A percentile compares a stretch with the other conserved stretches of the same genome.
Evolutionary conservation across 805 yeast genomes (phyloP).

Genomic region (Metschnikowia bowlesiae): DNA sequence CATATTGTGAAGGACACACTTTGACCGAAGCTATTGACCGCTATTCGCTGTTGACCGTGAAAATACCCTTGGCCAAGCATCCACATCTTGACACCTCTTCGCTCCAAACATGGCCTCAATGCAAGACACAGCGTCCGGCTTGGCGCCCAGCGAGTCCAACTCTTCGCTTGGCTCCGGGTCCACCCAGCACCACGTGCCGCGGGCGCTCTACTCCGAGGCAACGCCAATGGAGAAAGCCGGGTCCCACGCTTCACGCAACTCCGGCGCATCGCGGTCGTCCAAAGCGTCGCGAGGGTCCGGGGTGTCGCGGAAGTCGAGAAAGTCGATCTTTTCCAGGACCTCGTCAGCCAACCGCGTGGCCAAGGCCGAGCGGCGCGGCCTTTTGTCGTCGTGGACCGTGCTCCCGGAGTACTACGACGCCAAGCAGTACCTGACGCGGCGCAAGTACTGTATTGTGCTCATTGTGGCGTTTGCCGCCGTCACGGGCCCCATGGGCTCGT

Average conservation of each 20-base stretch:
- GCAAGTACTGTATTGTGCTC: constrained; percentile 54
- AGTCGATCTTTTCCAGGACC: neutral
- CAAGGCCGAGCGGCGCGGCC: constrained; percentile 50
- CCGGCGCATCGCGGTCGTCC: too few relatives aligned
- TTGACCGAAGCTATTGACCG: too few relatives aligned
- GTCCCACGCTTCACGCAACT: neutral
- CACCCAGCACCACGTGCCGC: neutral
- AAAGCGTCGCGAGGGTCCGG: too few relatives aligned
- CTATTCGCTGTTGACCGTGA: too few relatives aligned
- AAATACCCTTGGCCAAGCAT: too few relatives aligned
- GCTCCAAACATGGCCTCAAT: too few relatives aligned
- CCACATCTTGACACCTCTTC: too few relatives aligned
- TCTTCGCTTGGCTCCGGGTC: neutral
- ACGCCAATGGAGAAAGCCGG: neutral
- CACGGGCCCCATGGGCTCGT: constrained; percentile 87
- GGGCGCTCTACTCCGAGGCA: neutral
- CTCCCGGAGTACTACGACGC: constrained; percentile 75
- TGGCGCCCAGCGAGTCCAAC: neutral
- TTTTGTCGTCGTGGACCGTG: constrained; percentile 47
- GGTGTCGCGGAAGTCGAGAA: too few relatives aligned
- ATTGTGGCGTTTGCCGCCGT: constrained; percentile 70
- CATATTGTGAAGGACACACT: too few relatives aligned
- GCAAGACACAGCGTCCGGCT: neutral
- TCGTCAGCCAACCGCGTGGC: constrained; percentile 8
- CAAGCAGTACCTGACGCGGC: constrained; percentile 48